These are phyloP conservation scores for Exsudoporus frostii DNA, from an alignment of 768 basidiomycete genomes.

Conservation along the genomic window DNA sequence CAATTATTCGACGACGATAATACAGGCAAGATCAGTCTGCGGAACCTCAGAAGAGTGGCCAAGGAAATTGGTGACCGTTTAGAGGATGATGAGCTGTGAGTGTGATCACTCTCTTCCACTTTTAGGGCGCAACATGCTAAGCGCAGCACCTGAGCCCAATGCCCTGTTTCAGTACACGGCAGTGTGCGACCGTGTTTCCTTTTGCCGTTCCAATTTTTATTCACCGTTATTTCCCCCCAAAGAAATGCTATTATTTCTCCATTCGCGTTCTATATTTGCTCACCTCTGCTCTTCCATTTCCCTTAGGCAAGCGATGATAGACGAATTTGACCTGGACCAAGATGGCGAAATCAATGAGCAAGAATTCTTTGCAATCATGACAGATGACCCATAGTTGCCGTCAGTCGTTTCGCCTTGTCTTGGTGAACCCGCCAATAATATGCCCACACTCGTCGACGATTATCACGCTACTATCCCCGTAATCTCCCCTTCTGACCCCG, in stretches of 20 bases:
- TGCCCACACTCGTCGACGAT: conserved; percentile 8
- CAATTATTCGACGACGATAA: conserved; percentile 95
- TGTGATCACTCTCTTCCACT: conserved; percentile 22
- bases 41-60: conserved; percentile 89
- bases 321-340: conserved; percentile 98
- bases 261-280: conserved; percentile 28
- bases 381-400: conserved; percentile 67
- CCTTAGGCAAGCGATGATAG: conserved; percentile 97
- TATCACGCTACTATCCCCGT: conserved; percentile 6
- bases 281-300: conserved; percentile 29
- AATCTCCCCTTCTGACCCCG: conserved; percentile 1
- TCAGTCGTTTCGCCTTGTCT: neutral
- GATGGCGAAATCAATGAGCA: conserved; percentile 97
- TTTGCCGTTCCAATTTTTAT: conserved; percentile 18
- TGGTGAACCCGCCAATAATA: neutral
- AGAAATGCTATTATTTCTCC: conserved; percentile 12
- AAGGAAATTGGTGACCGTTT: conserved; percentile 95
- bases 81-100: conserved; percentile 95
- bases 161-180: conserved; percentile 27
- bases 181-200: conserved; percentile 17
- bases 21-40: conserved; percentile 89
- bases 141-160: conserved; percentile 29
- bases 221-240: conserved; percentile 26
- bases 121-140: conserved; percentile 14
- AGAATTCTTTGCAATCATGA: conserved; percentile 97